A percentile compares a stretch with the other conserved stretches of the same genome.
Conservation (phyloP, 495 filamentous ascomycete genomes). For the Platismatia glauca region DNA sequence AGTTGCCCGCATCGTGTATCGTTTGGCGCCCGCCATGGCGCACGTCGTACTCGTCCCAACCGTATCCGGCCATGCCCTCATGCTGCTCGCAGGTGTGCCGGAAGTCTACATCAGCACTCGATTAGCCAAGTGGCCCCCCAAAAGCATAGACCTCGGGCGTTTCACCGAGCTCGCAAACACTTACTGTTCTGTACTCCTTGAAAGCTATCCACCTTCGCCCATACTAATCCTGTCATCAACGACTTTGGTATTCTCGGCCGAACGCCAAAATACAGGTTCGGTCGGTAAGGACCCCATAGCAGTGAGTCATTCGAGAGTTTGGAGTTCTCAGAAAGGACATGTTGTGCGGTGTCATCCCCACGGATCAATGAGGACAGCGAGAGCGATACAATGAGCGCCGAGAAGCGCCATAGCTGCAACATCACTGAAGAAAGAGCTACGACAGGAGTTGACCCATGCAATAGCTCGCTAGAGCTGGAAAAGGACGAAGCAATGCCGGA, state of each 20-base stretch:
- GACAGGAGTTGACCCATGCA: neutral
- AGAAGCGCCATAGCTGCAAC: slow-evolving; percentile 7
- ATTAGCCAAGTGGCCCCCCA: slow-evolving; percentile 1
- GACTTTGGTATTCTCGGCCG: slow-evolving; percentile 81
- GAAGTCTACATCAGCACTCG: slow-evolving; percentile 46
- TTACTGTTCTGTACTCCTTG: slow-evolving; percentile 67
- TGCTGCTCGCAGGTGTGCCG: slow-evolving; percentile 94
- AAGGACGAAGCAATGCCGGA: neutral
- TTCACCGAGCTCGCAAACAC: slow-evolving; percentile 26
- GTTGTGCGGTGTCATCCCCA: slow-evolving; percentile 13
- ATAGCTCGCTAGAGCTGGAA: neutral
- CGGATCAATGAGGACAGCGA: slow-evolving; percentile 1
- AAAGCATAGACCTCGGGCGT: neutral
- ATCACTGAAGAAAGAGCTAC: neutral
- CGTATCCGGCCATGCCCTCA: slow-evolving; percentile 90
- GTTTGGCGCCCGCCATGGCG: slow-evolving; percentile 78
- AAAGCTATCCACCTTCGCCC: slow-evolving; percentile 81
- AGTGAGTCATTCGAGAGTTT: slow-evolving; percentile 69
- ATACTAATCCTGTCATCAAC: slow-evolving; percentile 75
- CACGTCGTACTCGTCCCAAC: slow-evolving; percentile 93
- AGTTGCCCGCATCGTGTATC: slow-evolving; percentile 81
- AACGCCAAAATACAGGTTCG: slow-evolving; percentile 93
- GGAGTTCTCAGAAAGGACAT: slow-evolving; percentile 28
- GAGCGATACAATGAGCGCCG: slow-evolving; percentile 5
- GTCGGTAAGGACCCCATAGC: slow-evolving; percentile 93